These are phyloP conservation scores for Fusarium sp. DNA, from an alignment of 2,329 filamentous ascomycete species.

Conservation along the genomic window DNA sequence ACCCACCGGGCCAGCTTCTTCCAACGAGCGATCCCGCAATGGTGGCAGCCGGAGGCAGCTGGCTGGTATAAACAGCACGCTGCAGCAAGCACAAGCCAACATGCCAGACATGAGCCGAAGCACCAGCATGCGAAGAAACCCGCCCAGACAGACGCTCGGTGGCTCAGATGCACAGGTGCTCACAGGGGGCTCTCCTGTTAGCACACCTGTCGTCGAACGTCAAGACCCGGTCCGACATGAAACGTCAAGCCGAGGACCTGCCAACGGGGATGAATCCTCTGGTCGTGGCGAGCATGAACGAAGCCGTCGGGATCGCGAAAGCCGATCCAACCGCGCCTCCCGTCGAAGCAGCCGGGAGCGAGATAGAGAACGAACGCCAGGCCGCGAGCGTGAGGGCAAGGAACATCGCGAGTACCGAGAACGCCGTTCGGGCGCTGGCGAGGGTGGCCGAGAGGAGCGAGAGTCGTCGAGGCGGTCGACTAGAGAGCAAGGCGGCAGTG, in stretches of 20 bases:
- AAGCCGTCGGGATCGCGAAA: slow-evolving; percentile 58
- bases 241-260: slow-evolving; percentile 49
- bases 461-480: slow-evolving; percentile 49
- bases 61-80: slow-evolving; percentile 69
- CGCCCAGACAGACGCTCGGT: slow-evolving; percentile 58
- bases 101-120: slow-evolving; percentile 53
- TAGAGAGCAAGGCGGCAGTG: slow-evolving; percentile 40
- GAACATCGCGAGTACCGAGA: slow-evolving; percentile 61
- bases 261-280: slow-evolving; percentile 49
- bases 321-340: slow-evolving; percentile 54
- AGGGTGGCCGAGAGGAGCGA: slow-evolving; percentile 51
- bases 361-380: slow-evolving; percentile 61
- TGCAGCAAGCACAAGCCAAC: slow-evolving; percentile 64
- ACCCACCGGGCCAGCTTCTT: slow-evolving; percentile 53
- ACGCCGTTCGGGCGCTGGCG: slow-evolving; percentile 52
- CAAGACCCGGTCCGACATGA: slow-evolving; percentile 58
- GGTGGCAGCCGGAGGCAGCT: slow-evolving; percentile 65
- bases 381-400: slow-evolving; percentile 61
- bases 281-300: slow-evolving; percentile 56
- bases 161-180: slow-evolving; percentile 69
- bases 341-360: slow-evolving; percentile 65
- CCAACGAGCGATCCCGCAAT: slow-evolving; percentile 51
- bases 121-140: slow-evolving; percentile 51
- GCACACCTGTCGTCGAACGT: slow-evolving; percentile 63
- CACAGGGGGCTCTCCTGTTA: slow-evolving; percentile 64